phyloP scores from a whole-genome alignment of 2,329 filamentous ascomycete species.

The Fusarium sp. region DNA sequence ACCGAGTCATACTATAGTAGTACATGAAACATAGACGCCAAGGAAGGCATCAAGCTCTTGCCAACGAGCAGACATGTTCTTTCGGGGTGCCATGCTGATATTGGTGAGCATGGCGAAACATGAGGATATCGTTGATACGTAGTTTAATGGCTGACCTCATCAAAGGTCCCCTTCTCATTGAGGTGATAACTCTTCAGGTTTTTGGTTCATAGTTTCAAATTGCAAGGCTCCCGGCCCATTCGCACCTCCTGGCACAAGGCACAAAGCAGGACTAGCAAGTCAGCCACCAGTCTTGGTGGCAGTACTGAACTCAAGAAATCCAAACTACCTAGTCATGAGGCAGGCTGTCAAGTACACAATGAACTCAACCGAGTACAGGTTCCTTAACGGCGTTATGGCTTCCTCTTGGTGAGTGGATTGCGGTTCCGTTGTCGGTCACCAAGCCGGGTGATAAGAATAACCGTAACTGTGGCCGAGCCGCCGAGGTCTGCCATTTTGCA shows the following conservation, averaged over 20 bases:
- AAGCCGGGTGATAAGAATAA: conserved; percentile 29
- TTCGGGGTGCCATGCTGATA: neutral
- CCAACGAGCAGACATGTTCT: neutral
- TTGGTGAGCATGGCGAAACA: neutral
- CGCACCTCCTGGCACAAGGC: conserved; percentile 20
- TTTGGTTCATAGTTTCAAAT: conserved; percentile 4
- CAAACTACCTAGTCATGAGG: neutral
- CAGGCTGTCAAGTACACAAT: neutral
- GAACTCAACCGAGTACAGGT: neutral
- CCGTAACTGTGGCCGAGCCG: neutral
- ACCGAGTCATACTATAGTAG: neutral
- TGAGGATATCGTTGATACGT: neutral
- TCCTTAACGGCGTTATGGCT: neutral
- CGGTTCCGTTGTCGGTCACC: conserved; percentile 20
- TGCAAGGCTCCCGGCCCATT: neutral
- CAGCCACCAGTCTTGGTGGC: conserved; percentile 3
- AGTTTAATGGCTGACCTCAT: neutral
- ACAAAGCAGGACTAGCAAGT: conserved; percentile 17
- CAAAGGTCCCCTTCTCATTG: neutral
- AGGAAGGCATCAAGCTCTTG: neutral
- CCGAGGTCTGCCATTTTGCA: neutral
- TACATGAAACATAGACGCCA: neutral
- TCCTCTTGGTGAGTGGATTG: conserved; percentile 12
- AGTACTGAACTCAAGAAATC: neutral
- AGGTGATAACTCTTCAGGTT: neutral